Evolutionary conservation across 2,329 filamentous ascomycete genomes (phyloP).

Genomic region (Paecilomyces formosus): DNA sequence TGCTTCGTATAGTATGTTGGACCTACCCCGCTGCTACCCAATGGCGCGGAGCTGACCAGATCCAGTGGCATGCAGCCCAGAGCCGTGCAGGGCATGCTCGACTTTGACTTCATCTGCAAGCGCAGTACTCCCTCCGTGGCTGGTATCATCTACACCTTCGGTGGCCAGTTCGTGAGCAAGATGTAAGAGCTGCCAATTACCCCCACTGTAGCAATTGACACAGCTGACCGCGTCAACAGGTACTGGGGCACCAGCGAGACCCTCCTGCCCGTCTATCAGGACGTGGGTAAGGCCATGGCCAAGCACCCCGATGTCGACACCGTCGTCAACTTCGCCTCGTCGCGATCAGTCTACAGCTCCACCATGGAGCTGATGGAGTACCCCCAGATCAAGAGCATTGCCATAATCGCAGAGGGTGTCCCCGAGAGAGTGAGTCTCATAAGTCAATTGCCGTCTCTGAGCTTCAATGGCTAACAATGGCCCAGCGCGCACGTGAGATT

Average conservation of each 20-base stretch:
- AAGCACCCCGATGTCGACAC: conserved; percentile 98
- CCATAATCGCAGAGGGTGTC: conserved; percentile 98
- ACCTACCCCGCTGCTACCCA: conserved; percentile 4
- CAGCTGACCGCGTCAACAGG: conserved; percentile 26
- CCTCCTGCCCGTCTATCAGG: conserved; percentile 95
- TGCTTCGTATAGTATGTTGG: conserved; percentile 86
- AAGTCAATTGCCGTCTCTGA: not conserved
- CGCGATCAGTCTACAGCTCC: conserved; percentile 95
- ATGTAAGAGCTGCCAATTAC: conserved; percentile 51
- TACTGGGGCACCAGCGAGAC: conserved; percentile 99
- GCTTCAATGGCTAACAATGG: not conserved
- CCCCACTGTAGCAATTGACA: not conserved
- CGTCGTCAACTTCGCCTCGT: conserved; percentile 99
- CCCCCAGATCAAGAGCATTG: conserved; percentile 97
- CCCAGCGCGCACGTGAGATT: conserved; percentile 90
- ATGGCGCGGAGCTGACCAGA: conserved; percentile 16
- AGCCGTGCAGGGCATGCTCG: conserved; percentile 87
- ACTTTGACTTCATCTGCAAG: conserved; percentile 99
- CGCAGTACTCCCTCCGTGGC: conserved; percentile 91
- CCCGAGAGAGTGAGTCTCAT: conserved; percentile 68
- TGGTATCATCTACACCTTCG: conserved; percentile 99
- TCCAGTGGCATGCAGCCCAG: conserved; percentile 83
- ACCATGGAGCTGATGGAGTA: conserved; percentile 98
- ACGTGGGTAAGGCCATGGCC: conserved; percentile 80
- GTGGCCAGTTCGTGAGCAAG: conserved; percentile 99